Conservation (phyloP, 2,329 filamentous ascomycete genomes). For the Phialophora chinensis region DNA sequence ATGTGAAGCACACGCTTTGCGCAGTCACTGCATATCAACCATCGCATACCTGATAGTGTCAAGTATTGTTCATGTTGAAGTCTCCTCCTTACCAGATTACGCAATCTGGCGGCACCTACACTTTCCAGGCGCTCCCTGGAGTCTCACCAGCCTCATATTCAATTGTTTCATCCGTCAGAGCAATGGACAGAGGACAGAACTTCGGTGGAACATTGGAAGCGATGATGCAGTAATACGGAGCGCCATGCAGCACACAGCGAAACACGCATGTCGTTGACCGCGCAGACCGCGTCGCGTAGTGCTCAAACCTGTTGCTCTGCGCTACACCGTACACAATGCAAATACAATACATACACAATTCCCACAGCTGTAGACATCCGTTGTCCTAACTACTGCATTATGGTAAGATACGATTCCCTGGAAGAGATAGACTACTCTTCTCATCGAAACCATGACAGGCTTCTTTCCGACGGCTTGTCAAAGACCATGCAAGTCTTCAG, state of each 20-base stretch:
- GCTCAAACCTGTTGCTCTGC: neutral
- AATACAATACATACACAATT: neutral
- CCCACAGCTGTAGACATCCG: neutral
- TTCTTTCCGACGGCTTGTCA: constrained; percentile 63
- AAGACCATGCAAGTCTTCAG: constrained; percentile 64
- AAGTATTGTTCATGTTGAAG: too few relatives aligned
- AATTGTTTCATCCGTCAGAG: too few relatives aligned
- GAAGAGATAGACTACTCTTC: neutral
- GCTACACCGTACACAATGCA: neutral
- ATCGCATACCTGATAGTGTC: too few relatives aligned
- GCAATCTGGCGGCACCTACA: too few relatives aligned
- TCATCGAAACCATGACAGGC: constrained; percentile 22
- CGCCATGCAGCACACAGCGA: neutral
- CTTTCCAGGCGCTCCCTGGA: too few relatives aligned
- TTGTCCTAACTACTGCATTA: neutral
- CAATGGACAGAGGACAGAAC: too few relatives aligned
- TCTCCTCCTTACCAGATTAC: too few relatives aligned
- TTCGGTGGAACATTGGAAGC: neutral
- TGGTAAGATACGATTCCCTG: neutral
- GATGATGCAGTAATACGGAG: neutral
- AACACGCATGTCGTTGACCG: neutral
- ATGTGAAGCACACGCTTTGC: neutral
- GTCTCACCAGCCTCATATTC: too few relatives aligned
- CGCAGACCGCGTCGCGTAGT: neutral
- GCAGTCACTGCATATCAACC: too few relatives aligned